These are phyloP conservation scores for Mangifera indica DNA, from an alignment of 345 rosid species.

Conservation along the genomic window DNA sequence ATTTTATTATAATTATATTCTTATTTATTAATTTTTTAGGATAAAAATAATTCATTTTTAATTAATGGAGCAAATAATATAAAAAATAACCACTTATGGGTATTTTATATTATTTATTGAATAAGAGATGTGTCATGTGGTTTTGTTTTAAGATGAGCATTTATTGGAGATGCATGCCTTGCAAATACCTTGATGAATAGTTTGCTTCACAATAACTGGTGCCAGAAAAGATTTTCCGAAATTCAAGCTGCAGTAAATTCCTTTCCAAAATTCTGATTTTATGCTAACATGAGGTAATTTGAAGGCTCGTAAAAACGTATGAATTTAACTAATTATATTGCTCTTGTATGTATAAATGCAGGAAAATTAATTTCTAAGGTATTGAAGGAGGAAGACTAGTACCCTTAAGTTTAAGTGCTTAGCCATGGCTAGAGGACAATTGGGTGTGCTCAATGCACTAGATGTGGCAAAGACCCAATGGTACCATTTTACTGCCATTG, in stretches of 20 bases:
- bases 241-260: not conserved
- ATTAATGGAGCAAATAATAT: too few relatives aligned
- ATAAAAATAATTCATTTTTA: too few relatives aligned
- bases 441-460: conserved; percentile 54
- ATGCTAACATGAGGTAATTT: not conserved
- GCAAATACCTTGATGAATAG: not conserved
- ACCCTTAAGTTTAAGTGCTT: not conserved
- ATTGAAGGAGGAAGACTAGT: not conserved
- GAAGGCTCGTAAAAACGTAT: not conserved
- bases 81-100: too few relatives aligned
- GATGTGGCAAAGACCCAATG: conserved; percentile 58
- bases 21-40: too few relatives aligned
- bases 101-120: not conserved
- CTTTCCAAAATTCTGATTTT: not conserved
- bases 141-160: not conserved
- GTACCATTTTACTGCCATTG: conserved; percentile 59
- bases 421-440: conserved; percentile 44
- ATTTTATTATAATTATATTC: too few relatives aligned
- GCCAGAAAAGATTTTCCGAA: not conserved
- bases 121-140: not conserved
- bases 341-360: not conserved
- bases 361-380: not conserved
- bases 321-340: not conserved
- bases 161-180: not conserved
- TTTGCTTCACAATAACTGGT: not conserved